Evolutionary conservation across 2,329 filamentous ascomycete species (phyloP).

Genomic region (Dactylellina leptospora): DNA sequence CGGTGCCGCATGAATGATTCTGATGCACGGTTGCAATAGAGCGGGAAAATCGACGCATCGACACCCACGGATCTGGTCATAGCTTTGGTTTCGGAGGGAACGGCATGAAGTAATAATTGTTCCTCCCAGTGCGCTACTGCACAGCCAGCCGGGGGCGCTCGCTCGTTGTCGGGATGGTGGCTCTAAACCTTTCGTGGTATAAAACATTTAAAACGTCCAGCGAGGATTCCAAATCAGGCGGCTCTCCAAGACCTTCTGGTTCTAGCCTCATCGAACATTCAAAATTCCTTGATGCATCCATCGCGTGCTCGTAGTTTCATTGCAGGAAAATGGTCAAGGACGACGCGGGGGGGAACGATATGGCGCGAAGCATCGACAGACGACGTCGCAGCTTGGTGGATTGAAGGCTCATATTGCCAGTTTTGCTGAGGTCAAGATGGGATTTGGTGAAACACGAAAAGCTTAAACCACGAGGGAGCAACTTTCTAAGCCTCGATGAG

Average conservation of each 20-base stretch:
- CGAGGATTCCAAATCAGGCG: slow-evolving; percentile 5
- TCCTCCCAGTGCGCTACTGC: slow-evolving; percentile 5
- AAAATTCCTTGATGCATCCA: background rate
- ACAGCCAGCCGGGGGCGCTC: slow-evolving; percentile 19
- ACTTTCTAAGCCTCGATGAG: slow-evolving; percentile 37
- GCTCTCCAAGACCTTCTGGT: slow-evolving; percentile 1
- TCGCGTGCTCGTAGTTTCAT: background rate
- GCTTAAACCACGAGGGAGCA: slow-evolving; percentile 4
- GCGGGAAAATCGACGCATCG: slow-evolving; percentile 8
- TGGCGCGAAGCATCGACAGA: slow-evolving; percentile 23
- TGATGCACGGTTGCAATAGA: slow-evolving; percentile 19
- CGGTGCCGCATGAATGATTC: slow-evolving; percentile 30
- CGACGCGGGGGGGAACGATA: slow-evolving; percentile 4
- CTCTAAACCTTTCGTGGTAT: slow-evolving; percentile 16
- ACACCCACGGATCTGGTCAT: slow-evolving; percentile 24
- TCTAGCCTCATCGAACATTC: background rate
- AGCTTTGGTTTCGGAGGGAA: slow-evolving; percentile 16
- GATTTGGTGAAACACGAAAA: slow-evolving; percentile 43
- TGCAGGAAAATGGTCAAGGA: background rate
- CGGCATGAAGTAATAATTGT: slow-evolving; percentile 3
- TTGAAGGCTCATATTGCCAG: slow-evolving; percentile 27
- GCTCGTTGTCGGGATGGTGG: slow-evolving; percentile 7
- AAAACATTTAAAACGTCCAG: slow-evolving; percentile 25
- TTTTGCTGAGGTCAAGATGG: background rate
- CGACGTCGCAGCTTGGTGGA: slow-evolving; percentile 22